Evolutionary conservation across 2,329 filamentous ascomycete species (phyloP).

Genomic region (Phaeosphaeria sp.): DNA sequence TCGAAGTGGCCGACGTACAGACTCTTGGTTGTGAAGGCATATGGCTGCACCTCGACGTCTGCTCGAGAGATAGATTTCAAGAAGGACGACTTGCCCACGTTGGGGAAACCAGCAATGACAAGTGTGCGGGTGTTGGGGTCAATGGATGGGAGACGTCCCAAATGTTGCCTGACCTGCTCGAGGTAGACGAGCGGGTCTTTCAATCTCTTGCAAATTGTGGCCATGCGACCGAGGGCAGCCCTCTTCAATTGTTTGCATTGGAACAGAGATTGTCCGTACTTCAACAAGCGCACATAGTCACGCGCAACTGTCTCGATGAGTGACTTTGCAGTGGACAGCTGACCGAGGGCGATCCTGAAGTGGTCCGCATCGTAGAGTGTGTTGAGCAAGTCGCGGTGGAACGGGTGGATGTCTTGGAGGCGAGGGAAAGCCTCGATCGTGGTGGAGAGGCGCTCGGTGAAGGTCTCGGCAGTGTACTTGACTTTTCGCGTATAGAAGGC

Average conservation of each 20-base stretch:
- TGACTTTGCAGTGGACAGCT: constrained; percentile 94
- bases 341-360: constrained; percentile 94
- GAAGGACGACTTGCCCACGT: constrained; percentile 92
- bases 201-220: constrained; percentile 90
- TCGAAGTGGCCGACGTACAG: constrained; percentile 98
- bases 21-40: constrained; percentile 97
- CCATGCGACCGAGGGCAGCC: constrained; percentile 96
- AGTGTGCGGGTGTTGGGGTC: constrained; percentile 97
- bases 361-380: constrained; percentile 73
- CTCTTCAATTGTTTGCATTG: constrained; percentile 99
- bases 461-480: constrained; percentile 97
- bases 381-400: constrained; percentile 89
- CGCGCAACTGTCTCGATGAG: constrained; percentile 94
- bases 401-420: constrained; percentile 92
- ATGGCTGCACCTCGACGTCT: constrained; percentile 96
- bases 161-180: constrained; percentile 94
- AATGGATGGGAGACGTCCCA: constrained; percentile 96
- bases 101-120: constrained; percentile 96
- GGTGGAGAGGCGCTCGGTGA: constrained; percentile 87
- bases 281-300: constrained; percentile 94
- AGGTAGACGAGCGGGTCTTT: constrained; percentile 96
- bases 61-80: constrained; percentile 89
- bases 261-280: constrained; percentile 89
- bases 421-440: constrained; percentile 91
- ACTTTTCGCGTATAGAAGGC: constrained; percentile 92